phyloP scores from a whole-genome alignment of 2,329 filamentous ascomycete species.

The Trichoderma lentiforme region DNA sequence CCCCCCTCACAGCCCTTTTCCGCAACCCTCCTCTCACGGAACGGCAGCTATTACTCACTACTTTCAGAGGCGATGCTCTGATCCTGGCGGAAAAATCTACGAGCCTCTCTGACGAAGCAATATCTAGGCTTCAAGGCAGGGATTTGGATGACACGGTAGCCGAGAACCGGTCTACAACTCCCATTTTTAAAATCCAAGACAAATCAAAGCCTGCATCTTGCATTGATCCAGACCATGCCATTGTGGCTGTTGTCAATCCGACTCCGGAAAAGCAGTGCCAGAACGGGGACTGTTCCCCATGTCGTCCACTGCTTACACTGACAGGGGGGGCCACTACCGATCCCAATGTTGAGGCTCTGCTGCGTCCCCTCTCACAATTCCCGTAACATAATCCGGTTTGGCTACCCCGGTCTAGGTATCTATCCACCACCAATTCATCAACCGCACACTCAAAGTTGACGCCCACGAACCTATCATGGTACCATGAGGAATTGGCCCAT shows the following conservation, averaged over 20 bases:
- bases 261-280: neutral
- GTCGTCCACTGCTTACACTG: neutral
- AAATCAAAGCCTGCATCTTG: neutral
- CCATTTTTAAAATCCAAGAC: neutral
- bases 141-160: neutral
- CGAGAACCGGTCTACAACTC: neutral
- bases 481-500: neutral
- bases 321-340: neutral
- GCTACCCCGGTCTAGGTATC: neutral
- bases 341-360: neutral
- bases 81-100: neutral
- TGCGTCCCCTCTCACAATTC: neutral
- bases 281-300: neutral
- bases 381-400: neutral
- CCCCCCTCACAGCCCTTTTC: neutral
- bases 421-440: neutral
- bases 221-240: neutral
- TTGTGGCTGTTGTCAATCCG: neutral
- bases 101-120: neutral
- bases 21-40: neutral
- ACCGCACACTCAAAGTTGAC: neutral
- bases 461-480: neutral
- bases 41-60: neutral
- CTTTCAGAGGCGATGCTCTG: neutral
- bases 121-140: neutral